Evolutionary conservation across 192 early-diverging fungal species (phyloP), one percentile per base, ranked within the genome.

Genomic region (Helicostylum pulchrum): DNA sequence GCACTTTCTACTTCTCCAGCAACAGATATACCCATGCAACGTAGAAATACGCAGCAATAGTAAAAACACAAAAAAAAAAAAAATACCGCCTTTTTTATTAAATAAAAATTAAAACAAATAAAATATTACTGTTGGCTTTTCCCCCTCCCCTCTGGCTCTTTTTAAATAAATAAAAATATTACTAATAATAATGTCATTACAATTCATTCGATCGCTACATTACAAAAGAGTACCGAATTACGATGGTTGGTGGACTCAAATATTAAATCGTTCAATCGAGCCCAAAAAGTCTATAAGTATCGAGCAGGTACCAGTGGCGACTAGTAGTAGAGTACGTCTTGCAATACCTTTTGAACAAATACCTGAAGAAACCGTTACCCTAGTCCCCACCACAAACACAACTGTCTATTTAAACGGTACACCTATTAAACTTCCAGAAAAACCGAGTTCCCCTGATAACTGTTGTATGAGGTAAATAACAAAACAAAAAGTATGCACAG

Each of bases 221-320:
- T 26, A 51, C 46, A 17, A 62, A 15, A 42, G 67, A 53, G 31
- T 49, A 21, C 67, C 67, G 0, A 69, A 56, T 51, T 69, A 69
- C 11, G 31, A 54, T 5, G 67, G 67, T 1, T 69, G 61, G 61
- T 69, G 67, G 67, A 43, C 52, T 4, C 21, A 21, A 2, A 69
- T 69, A 17, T n/a, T 69, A 17, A 17, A 69, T 6, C 43, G 53
- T 10, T 39, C 36, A 9, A 9, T 39, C 5, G 36, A 39, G 9
- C 36, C 36, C 1, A 39, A 39, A 39, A 39, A 39, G 9, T 9
- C 36, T 39, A 36, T 50, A 17, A n/a, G n/a, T 31, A 39, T 12
- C 39, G 23, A 45, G 6, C 48, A 26, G 23, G 17, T 39, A 6
- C 2, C 31, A 21, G 15, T 19, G 19, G 12, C 20, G 7, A 32